Base-by-base conservation (phyloP, 805 yeast genomes). In the Wickerhamomyces rabaulensis region DNA sequence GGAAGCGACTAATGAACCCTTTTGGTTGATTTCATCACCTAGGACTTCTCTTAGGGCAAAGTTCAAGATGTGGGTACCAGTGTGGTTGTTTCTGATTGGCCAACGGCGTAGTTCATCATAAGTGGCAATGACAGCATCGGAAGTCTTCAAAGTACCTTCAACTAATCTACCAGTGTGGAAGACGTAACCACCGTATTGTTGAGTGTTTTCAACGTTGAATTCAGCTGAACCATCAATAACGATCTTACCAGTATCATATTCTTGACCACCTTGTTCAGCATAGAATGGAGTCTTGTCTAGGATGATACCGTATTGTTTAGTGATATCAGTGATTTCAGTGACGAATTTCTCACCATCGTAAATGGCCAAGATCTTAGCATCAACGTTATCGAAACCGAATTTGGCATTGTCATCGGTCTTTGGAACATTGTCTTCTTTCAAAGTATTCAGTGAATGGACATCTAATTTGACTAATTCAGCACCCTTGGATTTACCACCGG, bases 251-350 rank as follows among this genome's bases (percentile, higher is more conserved):
- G 95, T 86, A 66, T 94, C 99, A 62, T 77, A 85, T 68, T 90
- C 97, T 75, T 94, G 99, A 63, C 99, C 99, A 80, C 99, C 99
- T 70, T 88, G 95, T 73, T 94, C 99, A 43, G 99, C 98, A 63
- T 94, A 94, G 70, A 94, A 89, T 66, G 95, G 94, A 22, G 98
- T 88, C 66, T 80, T 85, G 65, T 94, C 95, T 49, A 94, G 74
- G 42, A 94, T 65, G 44, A 94, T 68, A 65, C 99, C 99, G 55
- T 76, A 69, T 64, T 87, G 89, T 54, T 69, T 68, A 38, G 71
- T 71, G 23, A 62, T 53, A 50, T 70, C 74, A 36, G 72, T 59
- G 41, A 72, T 73, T 50, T 70, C 71, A 40, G 75, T 70, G 43
- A 79, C 80, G 56, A 90, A 88, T 29, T 72, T 67, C 39, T 76